Evolutionary conservation across 2,329 filamentous ascomycete species (phyloP), one percentile per base, ranked within the genome.

Genomic region (Hymenoscyphus salicellus): DNA sequence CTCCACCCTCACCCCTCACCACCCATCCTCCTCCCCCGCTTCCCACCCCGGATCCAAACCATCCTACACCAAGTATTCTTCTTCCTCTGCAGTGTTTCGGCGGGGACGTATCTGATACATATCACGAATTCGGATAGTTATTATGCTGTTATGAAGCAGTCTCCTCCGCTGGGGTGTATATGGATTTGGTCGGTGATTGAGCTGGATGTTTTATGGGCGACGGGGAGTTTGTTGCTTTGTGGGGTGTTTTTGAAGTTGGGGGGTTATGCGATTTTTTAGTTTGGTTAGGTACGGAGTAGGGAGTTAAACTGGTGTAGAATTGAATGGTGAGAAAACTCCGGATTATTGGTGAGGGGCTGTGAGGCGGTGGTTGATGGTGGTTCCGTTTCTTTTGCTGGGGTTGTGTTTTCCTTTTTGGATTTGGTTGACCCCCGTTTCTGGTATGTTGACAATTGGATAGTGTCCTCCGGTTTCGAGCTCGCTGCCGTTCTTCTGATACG

Each of bases 181-280:
- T 98, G 94, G 93, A 84, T 98, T 4, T 98, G 94, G 93, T 87
- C 90, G 36, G 89, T 98, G 26, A 83, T 98, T 57, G 95, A 99
- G 79, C 84, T 97, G 78, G 84, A 92, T 63, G 79, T 96, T 49
- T 73, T 81, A 0, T 87, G 85, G 72, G 91, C 90, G 0, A 79
- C 89, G 1, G 70, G 77, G 14, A 89, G 86, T 69, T 74, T 89
- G 41, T 69, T 73, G 14, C 63, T 64, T 30, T 74, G 73, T 66
- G 63, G 61, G 11, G 61, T 62, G 7, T 76, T 69, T 58, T 59
- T 75, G 58, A 73, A 72, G 62, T 60, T 59, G 5, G 67, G 70
- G 3, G 68, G 66, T 17, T 76, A 72, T 65, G 66, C 66, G 10
- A 23, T 52, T 11, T 52, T 52, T 10, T 52, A 26, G 20, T 38